Evolutionary conservation across 345 rosid species (phyloP).

Genomic region (Garcia nutans): DNA sequence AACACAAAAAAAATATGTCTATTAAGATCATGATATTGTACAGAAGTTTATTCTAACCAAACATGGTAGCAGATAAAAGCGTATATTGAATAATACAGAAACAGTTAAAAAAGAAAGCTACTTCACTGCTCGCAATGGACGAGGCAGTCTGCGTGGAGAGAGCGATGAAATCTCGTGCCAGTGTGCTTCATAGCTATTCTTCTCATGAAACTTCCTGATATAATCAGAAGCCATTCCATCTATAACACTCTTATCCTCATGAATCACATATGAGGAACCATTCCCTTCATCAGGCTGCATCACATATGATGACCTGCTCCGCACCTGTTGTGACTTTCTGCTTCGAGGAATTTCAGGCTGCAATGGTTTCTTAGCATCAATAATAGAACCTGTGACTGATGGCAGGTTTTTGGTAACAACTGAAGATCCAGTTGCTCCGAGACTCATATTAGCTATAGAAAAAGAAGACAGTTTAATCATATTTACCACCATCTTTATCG

Average conservation of each 20-base stretch:
- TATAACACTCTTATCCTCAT: constrained; percentile 16
- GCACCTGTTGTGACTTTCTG: constrained; percentile 28
- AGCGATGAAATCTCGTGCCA: constrained; percentile 11
- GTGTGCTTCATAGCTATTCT: constrained; percentile 28
- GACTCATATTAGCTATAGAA: constrained; percentile 48
- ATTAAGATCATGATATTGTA: neutral
- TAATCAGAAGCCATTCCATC: constrained; percentile 39
- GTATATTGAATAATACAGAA: neutral
- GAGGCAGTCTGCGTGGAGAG: constrained; percentile 27
- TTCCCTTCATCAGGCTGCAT: constrained; percentile 36
- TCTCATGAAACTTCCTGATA: constrained; percentile 48
- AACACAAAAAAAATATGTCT: no score
- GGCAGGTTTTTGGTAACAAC: constrained; percentile 15
- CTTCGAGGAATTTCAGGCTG: constrained; percentile 20
- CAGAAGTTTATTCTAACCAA: constrained; percentile 1
- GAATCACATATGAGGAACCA: constrained; percentile 20
- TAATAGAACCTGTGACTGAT: constrained; percentile 6
- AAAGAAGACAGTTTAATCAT: constrained; percentile 48
- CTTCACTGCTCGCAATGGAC: constrained; percentile 33
- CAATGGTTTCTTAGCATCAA: constrained; percentile 17
- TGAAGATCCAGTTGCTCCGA: constrained; percentile 36
- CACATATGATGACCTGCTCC: constrained; percentile 31
- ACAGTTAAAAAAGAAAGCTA: constrained; percentile 3
- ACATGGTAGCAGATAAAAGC: neutral
- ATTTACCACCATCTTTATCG: constrained; percentile 47